These are phyloP conservation scores for Cicer bijugum DNA, from an alignment of 306 rosid species.

Conservation along the genomic window DNA sequence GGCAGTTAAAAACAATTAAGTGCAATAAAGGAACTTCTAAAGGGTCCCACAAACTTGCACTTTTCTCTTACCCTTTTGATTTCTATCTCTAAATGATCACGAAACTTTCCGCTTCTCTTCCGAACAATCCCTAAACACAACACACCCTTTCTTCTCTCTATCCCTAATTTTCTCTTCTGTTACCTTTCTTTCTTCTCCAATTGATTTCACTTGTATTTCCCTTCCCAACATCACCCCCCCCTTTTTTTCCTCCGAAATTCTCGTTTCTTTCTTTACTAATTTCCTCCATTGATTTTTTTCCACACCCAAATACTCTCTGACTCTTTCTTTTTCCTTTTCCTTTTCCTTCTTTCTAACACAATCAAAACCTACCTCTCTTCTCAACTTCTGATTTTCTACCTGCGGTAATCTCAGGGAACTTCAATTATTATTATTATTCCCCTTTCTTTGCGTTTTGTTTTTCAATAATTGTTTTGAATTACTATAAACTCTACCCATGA, in stretches of 20 bases:
- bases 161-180: constrained; percentile 6
- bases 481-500: constrained; percentile 24
- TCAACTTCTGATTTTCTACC: not conserved
- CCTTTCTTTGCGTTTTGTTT: not conserved
- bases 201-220: constrained; percentile 33
- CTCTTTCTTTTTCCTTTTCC: not conserved
- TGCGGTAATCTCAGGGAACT: not conserved
- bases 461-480: not conserved
- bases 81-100: not conserved
- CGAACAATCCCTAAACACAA: constrained; percentile 52
- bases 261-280: constrained; percentile 15
- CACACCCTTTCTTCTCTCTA: not conserved
- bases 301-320: constrained; percentile 33
- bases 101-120: constrained; percentile 3
- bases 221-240: constrained; percentile 2
- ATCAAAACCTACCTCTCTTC: constrained; percentile 1
- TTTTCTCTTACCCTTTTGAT: constrained; percentile 47
- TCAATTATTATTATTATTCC: not conserved
- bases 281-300: constrained; percentile 36
- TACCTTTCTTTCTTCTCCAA: constrained; percentile 8
- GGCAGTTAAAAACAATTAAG: not conserved
- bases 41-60: constrained; percentile 55
- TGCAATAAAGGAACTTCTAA: constrained; percentile 18
- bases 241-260: constrained; percentile 39
- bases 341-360: not conserved